phyloP scores from a whole-genome alignment of 345 rosid genomes.

The Iberis pinnata region DNA sequence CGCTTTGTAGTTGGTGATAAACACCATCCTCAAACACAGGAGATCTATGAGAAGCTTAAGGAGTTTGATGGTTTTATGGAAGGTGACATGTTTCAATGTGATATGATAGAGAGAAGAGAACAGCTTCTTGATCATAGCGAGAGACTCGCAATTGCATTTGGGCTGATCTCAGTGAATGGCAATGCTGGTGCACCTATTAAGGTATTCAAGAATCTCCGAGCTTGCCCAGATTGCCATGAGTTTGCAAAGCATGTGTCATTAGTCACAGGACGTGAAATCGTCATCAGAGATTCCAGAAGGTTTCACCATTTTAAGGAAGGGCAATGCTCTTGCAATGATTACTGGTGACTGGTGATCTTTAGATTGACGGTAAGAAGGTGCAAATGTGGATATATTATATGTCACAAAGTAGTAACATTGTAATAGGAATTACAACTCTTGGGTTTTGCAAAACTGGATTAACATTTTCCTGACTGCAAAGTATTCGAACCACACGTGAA shows the following conservation, averaged over 20 bases:
- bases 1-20: conserved; percentile 66
- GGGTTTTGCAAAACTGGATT: conserved; percentile 29
- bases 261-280: conserved; percentile 43
- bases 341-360: conserved; percentile 42
- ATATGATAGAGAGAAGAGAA: conserved; percentile 46
- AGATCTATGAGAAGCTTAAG: conserved; percentile 50
- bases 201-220: conserved; percentile 70
- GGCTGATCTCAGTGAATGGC: conserved; percentile 44
- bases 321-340: conserved; percentile 68
- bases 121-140: conserved; percentile 66
- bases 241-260: conserved; percentile 58
- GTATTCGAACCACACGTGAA: conserved; percentile 14
- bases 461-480: conserved; percentile 20
- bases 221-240: conserved; percentile 65
- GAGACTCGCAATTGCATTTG: conserved; percentile 68
- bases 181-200: conserved; percentile 38
- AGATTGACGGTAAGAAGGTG: neutral
- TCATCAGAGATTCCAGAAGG: conserved; percentile 55
- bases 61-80: conserved; percentile 36
- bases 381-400: conserved; percentile 27
- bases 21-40: conserved; percentile 53
- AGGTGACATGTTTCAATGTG: conserved; percentile 32
- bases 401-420: conserved; percentile 22
- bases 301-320: conserved; percentile 66
- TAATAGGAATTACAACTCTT: conserved; percentile 12